A percentile compares a stretch with the other conserved stretches of the same genome.
Conservation (phyloP, 2,329 filamentous ascomycete species). For the Bipolaris gigantea region DNA sequence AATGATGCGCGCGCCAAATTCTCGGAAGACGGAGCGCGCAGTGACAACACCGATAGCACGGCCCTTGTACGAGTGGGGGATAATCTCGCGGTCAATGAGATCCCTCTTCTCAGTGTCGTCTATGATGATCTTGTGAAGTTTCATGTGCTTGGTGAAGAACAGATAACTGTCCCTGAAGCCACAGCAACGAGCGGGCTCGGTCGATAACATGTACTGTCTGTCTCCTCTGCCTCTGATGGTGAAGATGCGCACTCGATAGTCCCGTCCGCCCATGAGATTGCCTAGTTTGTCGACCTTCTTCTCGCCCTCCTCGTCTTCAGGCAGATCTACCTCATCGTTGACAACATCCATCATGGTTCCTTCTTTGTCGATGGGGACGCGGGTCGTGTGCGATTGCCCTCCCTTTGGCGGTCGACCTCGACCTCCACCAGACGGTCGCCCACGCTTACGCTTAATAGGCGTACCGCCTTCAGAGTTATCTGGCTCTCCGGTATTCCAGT, state of each 20-base stretch:
- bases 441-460: slow-evolving; percentile 53
- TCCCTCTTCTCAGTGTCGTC: slow-evolving; percentile 97
- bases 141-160: slow-evolving; percentile 97
- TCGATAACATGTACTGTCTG: slow-evolving; percentile 96
- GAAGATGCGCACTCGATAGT: slow-evolving; percentile 95
- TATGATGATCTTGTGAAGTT: slow-evolving; percentile 97
- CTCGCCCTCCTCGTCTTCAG: slow-evolving; percentile 85
- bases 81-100: slow-evolving; percentile 91
- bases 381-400: slow-evolving; percentile 72
- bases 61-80: slow-evolving; percentile 98
- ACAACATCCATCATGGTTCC: slow-evolving; percentile 89
- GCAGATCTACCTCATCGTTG: slow-evolving; percentile 87
- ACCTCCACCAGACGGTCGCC: slow-evolving; percentile 56
- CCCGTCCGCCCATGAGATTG: slow-evolving; percentile 76
- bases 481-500: slow-evolving; percentile 64
- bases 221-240: slow-evolving; percentile 82
- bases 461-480: slow-evolving; percentile 55
- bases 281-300: slow-evolving; percentile 91
- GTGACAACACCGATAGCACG: slow-evolving; percentile 96
- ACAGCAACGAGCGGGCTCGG: slow-evolving; percentile 92
- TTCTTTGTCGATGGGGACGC: slow-evolving; percentile 89
- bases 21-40: slow-evolving; percentile 91
- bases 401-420: slow-evolving; percentile 75
- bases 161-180: slow-evolving; percentile 98
- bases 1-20: slow-evolving; percentile 92